Evolutionary conservation across 1,139 yeast genomes (phyloP), one percentile per base, ranked within the genome.

Genomic region (Neolecta irregularis): DNA sequence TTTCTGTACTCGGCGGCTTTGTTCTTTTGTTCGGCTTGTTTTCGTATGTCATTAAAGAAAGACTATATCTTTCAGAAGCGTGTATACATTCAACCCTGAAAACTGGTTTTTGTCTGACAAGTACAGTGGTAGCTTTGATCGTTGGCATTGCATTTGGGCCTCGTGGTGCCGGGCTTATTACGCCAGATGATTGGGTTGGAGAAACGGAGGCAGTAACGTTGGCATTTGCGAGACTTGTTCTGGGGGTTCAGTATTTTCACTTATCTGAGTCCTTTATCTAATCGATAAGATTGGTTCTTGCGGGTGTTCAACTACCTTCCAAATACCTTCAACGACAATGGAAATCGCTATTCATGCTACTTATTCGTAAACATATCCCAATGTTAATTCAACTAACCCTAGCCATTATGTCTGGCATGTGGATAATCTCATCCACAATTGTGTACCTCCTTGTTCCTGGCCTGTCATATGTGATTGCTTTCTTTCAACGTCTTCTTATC

Each of bases 201-300:
- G n/a, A n/a, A n/a, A n/a, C n/a, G n/a, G n/a, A n/a, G n/a, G n/a
- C n/a, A n/a, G n/a, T n/a, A n/a, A n/a, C n/a, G n/a, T n/a, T n/a
- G 32, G 61, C 58, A 31, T 44, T 62, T 12, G 48, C 64, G 4
- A 43, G 66, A 26, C 45, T 62, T 6, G 60, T 61, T 9, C 49
- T 62, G 29, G 58, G 62, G 17, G 51, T 62, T 25, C 67, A 62
- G 46, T n/a, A n/a, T n/a, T n/a, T n/a, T n/a, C n/a, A n/a, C n/a
- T n/a, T n/a, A n/a, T n/a, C n/a, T n/a, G n/a, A n/a, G n/a, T n/a
- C n/a, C n/a, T n/a, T n/a, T n/a, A n/a, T n/a, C n/a, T n/a, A n/a
- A n/a, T n/a, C n/a, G n/a, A n/a, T n/a, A n/a, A n/a, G n/a, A n/a
- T 52, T 62, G 21, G 56, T 59, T 41, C 51, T 61, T 9, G 57